These are phyloP conservation scores for Coemansia sp. DNA, from an alignment of 192 early-diverging fungal species.

Conservation along the genomic window DNA sequence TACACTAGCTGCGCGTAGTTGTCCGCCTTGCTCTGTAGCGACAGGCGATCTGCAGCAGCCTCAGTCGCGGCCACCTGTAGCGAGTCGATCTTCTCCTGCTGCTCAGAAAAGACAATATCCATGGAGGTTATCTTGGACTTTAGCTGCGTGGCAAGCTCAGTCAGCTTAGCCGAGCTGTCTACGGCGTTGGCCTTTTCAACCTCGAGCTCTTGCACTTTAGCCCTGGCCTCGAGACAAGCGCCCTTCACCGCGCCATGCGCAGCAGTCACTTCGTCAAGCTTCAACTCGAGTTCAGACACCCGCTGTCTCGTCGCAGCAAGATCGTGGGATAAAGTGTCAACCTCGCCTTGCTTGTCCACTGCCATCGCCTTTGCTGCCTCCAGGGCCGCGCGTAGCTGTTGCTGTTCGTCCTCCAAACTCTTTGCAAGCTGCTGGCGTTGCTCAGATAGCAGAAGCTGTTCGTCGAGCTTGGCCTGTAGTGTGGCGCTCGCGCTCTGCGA, in stretches of 20 bases:
- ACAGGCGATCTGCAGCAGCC: neutral
- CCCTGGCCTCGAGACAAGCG: neutral
- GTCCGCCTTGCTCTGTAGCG: conserved; percentile 3
- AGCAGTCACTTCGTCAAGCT: neutral
- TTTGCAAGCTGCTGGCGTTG: neutral
- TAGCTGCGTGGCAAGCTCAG: conserved; percentile 20
- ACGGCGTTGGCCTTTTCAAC: conserved; percentile 37
- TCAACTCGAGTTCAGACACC: conserved; percentile 4
- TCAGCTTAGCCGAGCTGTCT: conserved; percentile 46
- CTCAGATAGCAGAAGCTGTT: neutral
- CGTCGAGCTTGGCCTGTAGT: conserved; percentile 1
- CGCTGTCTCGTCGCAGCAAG: neutral
- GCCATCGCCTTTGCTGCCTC: neutral
- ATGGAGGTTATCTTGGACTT: conserved; percentile 5
- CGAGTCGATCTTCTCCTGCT: neutral
- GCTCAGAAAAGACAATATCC: neutral
- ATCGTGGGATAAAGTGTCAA: conserved; percentile 3
- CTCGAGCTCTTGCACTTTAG: conserved; percentile 32
- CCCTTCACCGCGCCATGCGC: neutral
- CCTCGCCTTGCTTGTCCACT: neutral
- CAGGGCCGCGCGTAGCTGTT: neutral
- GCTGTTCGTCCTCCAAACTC: neutral
- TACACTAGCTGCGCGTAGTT: neutral
- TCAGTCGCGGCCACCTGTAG: conserved; percentile 6
- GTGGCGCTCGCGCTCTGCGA: conserved; percentile 5